Base-by-base conservation (phyloP, 2,329 filamentous ascomycete species). In the Aspergillus eucalypticola region DNA sequence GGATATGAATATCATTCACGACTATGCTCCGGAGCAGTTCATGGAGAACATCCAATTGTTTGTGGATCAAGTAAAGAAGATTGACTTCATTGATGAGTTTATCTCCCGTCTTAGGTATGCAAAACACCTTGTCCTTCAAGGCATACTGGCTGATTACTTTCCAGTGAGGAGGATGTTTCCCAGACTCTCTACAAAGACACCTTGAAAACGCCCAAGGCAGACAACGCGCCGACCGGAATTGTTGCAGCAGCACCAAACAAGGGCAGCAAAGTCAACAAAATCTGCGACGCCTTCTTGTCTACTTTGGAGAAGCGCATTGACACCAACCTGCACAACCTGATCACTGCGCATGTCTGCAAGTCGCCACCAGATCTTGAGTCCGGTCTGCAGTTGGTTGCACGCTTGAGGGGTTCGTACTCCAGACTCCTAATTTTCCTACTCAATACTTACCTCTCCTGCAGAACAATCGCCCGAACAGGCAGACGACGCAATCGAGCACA, bases 1-100 rank as follows among this genome's bases (percentile, higher is more conserved):
- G 0, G 95, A 99, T 71, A 93, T 98, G 90, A 99, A 99, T 71
- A 94, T 99, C 62, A 81, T 99, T 2, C 94, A 96, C 71, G 95
- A 99, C 71, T 91, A 98, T 76, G 87, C 88, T n/a, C 92, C 94
- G 0, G 83, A 88, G 39, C 90, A 96, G 66, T 97, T 99, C 72
- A 83, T 97, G 73, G 79, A 83, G 3, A 90, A 88, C 65, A 85
- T 96, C 10, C 82, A 83, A 0, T 76, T 90, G 0, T 96, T 99
- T 70, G 81, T 98, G 32, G 87, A 92, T 17, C 93, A 99, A 73
- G 82, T 99, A 42, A 87, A 89, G 67, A 92, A 91, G 64, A 82
- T 90, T 11, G 86, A 92, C 39, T 90, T 91, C 64, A 89, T 98
- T 61, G 95, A 99, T 72, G 82, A 98, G 19, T 96, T 99, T 67